phyloP scores from a whole-genome alignment of 2,329 filamentous ascomycete genomes.

The Phoma sp. region DNA sequence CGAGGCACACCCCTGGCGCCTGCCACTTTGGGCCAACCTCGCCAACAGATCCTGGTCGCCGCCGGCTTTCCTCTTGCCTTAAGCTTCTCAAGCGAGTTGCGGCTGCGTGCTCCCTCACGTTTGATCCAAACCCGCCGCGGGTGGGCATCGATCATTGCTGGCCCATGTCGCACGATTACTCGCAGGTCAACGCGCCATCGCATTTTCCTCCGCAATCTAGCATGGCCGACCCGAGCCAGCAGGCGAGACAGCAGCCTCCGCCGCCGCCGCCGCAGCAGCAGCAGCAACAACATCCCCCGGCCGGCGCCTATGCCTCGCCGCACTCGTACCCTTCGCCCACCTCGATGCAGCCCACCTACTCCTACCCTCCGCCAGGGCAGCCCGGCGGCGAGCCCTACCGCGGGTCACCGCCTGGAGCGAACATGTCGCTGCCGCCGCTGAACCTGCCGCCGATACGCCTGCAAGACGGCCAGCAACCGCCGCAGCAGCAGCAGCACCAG shows the following conservation, averaged over 20 bases:
- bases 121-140: constrained; percentile 20
- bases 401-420: constrained; percentile 55
- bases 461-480: constrained; percentile 53
- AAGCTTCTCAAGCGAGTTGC: constrained; percentile 33
- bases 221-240: constrained; percentile 46
- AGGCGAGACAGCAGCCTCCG: constrained; percentile 32
- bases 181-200: constrained; percentile 35
- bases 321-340: constrained; percentile 58
- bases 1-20: constrained; percentile 32
- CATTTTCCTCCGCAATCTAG: constrained; percentile 42
- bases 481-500: constrained; percentile 45
- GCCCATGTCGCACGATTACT: constrained; percentile 45
- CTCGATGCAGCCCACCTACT: constrained; percentile 58
- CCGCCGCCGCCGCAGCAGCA: constrained; percentile 29
- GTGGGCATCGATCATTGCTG: constrained; percentile 36
- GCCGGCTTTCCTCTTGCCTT: constrained; percentile 19
- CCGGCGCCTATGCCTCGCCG: constrained; percentile 55
- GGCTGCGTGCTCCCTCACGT: constrained; percentile 25
- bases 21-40: constrained; percentile 20
- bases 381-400: constrained; percentile 53
- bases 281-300: constrained; percentile 13
- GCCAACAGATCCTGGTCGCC: constrained; percentile 34
- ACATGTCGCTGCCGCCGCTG: constrained; percentile 54
- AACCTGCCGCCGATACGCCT: constrained; percentile 61
- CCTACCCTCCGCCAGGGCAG: constrained; percentile 54